Evolutionary conservation across 108 stramenopile species (phyloP).

Genomic region (Cyclotella sp.): DNA sequence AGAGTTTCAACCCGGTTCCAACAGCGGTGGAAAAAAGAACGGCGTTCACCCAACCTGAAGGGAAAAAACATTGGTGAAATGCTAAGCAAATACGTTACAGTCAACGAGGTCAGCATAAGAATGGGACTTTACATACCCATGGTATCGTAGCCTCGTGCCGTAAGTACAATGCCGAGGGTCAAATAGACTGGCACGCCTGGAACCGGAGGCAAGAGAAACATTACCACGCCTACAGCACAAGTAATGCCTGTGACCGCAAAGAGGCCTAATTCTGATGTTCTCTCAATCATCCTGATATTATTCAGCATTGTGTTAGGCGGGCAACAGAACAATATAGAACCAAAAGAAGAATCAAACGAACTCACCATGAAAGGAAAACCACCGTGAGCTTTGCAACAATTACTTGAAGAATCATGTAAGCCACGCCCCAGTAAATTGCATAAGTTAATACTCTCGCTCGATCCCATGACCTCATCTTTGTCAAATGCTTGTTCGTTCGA

Average conservation of each 20-base stretch:
- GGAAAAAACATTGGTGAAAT: not conserved
- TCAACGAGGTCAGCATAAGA: not conserved
- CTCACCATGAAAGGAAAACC: constrained; percentile 55
- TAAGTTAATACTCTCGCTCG: constrained; percentile 50
- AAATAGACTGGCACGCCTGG: constrained; percentile 75
- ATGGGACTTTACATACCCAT: constrained; percentile 19
- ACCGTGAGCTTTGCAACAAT: constrained; percentile 62
- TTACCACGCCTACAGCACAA: constrained; percentile 52
- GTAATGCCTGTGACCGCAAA: constrained; percentile 55
- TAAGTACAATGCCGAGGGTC: constrained; percentile 65
- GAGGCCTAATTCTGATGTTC: constrained; percentile 48
- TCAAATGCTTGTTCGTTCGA: constrained; percentile 44
- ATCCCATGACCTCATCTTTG: constrained; percentile 55
- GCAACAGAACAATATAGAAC: not conserved
- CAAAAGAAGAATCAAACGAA: not conserved
- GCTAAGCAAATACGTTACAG: not conserved
- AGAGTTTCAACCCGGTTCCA: constrained; percentile 56
- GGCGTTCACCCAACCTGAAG: constrained; percentile 49
- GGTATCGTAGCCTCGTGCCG: constrained; percentile 44
- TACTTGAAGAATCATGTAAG: constrained; percentile 57
- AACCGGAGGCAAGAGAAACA: constrained; percentile 74
- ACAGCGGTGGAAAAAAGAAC: constrained; percentile 53
- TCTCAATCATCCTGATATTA: constrained; percentile 49
- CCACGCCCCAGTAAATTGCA: constrained; percentile 62
- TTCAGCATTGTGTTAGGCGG: not conserved